These are phyloP conservation scores for Enterospora canceri DNA, from an alignment of 371 early-diverging fungal genomes.

Conservation along the genomic window DNA sequence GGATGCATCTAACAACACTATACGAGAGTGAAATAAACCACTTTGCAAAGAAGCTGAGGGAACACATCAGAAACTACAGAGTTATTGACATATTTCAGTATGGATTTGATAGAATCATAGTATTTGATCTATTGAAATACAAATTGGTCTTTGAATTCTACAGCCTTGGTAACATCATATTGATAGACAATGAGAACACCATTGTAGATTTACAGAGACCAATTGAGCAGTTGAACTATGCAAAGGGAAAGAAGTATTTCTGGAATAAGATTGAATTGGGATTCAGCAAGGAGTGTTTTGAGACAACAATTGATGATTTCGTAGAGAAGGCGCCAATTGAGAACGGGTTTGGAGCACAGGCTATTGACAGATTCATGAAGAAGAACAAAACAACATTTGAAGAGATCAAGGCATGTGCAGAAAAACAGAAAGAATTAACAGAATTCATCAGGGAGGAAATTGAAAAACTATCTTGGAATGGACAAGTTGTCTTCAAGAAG, in stretches of 20 bases:
- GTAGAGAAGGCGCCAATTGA: slow-evolving; percentile 38
- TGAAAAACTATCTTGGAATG: neutral
- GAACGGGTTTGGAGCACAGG: slow-evolving; percentile 14
- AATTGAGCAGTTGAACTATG: slow-evolving; percentile 35
- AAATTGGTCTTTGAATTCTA: slow-evolving; percentile 56
- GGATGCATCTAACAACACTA: slow-evolving; percentile 49
- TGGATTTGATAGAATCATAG: slow-evolving; percentile 55
- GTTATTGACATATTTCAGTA: slow-evolving; percentile 49
- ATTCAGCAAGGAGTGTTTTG: slow-evolving; percentile 25
- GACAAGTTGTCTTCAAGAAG: neutral
- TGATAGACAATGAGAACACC: slow-evolving; percentile 45
- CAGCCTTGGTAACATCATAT: slow-evolving; percentile 55
- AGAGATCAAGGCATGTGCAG: slow-evolving; percentile 2
- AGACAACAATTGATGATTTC: slow-evolving; percentile 1
- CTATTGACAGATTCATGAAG: slow-evolving; percentile 26
- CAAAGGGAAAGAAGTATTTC: slow-evolving; percentile 41
- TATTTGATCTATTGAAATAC: slow-evolving; percentile 36
- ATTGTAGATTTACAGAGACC: slow-evolving; percentile 42
- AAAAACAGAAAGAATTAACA: neutral
- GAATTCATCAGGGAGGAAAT: neutral
- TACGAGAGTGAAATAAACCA: slow-evolving; percentile 51
- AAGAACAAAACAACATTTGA: slow-evolving; percentile 17
- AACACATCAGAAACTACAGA: slow-evolving; percentile 37
- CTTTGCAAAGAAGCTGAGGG: slow-evolving; percentile 50
- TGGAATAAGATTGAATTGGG: slow-evolving; percentile 42